Evolutionary conservation across 129 eudicot species (phyloP), one percentile per base, ranked within the genome.

Genomic region (Escallonia rubra): DNA sequence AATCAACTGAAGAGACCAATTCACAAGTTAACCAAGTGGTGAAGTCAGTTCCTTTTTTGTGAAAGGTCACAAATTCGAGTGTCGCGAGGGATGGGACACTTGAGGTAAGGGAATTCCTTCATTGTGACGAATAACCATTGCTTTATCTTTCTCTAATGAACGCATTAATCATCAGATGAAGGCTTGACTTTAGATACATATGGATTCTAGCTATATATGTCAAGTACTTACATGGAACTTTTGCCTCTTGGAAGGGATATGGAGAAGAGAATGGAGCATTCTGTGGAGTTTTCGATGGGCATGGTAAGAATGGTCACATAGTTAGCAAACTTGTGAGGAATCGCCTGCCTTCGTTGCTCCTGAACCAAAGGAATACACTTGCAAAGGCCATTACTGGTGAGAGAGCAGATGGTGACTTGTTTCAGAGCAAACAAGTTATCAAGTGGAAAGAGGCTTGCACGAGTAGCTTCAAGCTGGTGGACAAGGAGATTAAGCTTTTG

Each of bases 241-340:
- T 70, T 50, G 45, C 41, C 7, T 43, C 42, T 55, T 82, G 40
- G 44, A 76, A 91, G 98, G 98, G 95, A 43, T 91, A 88, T 85
- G 98, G 96, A 69, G 69, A 70, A 67, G 86, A 86, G 34, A 73
- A 81, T 71, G 91, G 96, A 67, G 85, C 66, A 13, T 79, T 88
- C 39, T 71, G 88, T 51, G 98, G 82, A 56, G 95, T 92, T 1
- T 92, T 89, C 74, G 98, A 92, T 78, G 98, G 98, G 57, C 96
- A 89, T 68, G 98, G 98, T 44, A 60, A 70, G 43, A 81, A 84
- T 71, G 98, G 98, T 55, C 91, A 92, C 44, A 59, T 69, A 8
- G 88, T 89, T 59, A 89, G 96, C 68, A 86, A 78, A 57, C 62
- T 86, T 23, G 89, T 89, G 47, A 86, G 89, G 51, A 78, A 86